Evolutionary conservation across 139 green algal species (phyloP).

Genomic region (Chloropicon primus): DNA sequence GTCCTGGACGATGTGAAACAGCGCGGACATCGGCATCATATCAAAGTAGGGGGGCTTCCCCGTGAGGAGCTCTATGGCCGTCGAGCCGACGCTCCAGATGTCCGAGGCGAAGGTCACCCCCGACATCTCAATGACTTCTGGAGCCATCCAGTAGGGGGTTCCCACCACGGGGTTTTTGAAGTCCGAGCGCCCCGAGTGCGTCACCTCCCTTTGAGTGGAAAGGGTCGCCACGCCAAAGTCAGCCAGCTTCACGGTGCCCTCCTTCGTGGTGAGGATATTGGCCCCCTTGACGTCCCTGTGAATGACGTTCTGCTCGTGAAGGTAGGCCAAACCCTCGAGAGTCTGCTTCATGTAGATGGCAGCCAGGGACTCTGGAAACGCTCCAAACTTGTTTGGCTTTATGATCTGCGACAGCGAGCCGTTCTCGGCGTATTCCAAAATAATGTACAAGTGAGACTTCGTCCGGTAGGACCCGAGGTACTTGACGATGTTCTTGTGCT

Average conservation of each 20-base stretch:
- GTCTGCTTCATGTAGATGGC: slow-evolving; percentile 83
- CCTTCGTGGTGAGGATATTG: slow-evolving; percentile 86
- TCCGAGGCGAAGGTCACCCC: slow-evolving; percentile 68
- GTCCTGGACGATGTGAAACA: slow-evolving; percentile 93
- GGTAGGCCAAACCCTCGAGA: slow-evolving; percentile 71
- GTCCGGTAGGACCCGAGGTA: slow-evolving; percentile 88
- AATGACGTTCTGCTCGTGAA: slow-evolving; percentile 87
- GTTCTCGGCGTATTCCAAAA: slow-evolving; percentile 94
- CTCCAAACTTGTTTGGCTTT: slow-evolving; percentile 78
- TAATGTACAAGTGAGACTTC: slow-evolving; percentile 84
- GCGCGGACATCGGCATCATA: slow-evolving; percentile 77
- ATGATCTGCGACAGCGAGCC: slow-evolving; percentile 69
- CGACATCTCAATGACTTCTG: slow-evolving; percentile 93
- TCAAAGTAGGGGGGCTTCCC: slow-evolving; percentile 87
- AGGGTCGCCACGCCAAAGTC: slow-evolving; percentile 94
- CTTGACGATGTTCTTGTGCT: slow-evolving; percentile 94
- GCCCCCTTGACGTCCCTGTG: slow-evolving; percentile 93
- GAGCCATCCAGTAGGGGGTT: slow-evolving; percentile 93
- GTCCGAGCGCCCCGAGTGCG: neutral
- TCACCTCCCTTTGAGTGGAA: slow-evolving; percentile 2
- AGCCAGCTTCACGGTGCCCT: slow-evolving; percentile 89
- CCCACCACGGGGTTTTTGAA: slow-evolving; percentile 45
- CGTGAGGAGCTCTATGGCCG: slow-evolving; percentile 90
- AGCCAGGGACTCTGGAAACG: slow-evolving; percentile 73
- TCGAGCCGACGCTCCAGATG: slow-evolving; percentile 91